A percentile compares a stretch with the other conserved stretches of the same genome.
phyloP scores from a whole-genome alignment of 2,329 filamentous ascomycete genomes.

The Penicillium aurantiogriseum region DNA sequence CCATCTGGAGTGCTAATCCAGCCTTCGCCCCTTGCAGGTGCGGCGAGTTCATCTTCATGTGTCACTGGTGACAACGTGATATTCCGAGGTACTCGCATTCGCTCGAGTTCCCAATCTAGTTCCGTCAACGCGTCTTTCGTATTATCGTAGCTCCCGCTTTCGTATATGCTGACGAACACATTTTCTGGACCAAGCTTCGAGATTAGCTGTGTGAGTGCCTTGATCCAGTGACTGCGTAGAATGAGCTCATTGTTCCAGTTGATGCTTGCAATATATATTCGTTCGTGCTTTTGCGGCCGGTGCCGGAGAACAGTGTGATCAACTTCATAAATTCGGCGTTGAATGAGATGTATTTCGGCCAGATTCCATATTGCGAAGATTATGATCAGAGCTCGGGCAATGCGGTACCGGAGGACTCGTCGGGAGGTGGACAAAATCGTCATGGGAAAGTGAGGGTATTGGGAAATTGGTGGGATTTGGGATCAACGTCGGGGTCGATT shows the following conservation, averaged over 20 bases:
- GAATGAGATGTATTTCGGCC: slow-evolving; percentile 20
- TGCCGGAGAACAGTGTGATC: slow-evolving; percentile 10
- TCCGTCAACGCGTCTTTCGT: slow-evolving; percentile 61
- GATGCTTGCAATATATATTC: slow-evolving; percentile 66
- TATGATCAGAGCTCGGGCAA: slow-evolving; percentile 19
- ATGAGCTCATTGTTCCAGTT: slow-evolving; percentile 66
- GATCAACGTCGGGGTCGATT: not conserved
- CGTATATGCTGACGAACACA: slow-evolving; percentile 66
- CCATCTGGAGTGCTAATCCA: slow-evolving; percentile 63
- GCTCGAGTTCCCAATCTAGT: slow-evolving; percentile 56
- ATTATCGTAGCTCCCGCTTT: slow-evolving; percentile 68
- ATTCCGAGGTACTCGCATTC: slow-evolving; percentile 53
- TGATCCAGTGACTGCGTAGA: slow-evolving; percentile 62
- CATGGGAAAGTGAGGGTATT: slow-evolving; percentile 16
- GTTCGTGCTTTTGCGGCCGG: slow-evolving; percentile 19
- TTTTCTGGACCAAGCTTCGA: slow-evolving; percentile 60
- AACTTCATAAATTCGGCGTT: slow-evolving; percentile 14
- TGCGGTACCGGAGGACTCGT: slow-evolving; percentile 14
- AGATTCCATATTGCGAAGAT: slow-evolving; percentile 23
- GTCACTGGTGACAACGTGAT: slow-evolving; percentile 60
- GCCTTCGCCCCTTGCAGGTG: slow-evolving; percentile 49
- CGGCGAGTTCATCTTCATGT: slow-evolving; percentile 56
- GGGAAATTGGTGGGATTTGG: not conserved
- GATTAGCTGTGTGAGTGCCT: slow-evolving; percentile 58
- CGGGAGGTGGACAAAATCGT: slow-evolving; percentile 12